These are phyloP conservation scores for Aquilaria agallochum DNA, from an alignment of 441 rosid genomes.

Conservation along the genomic window DNA sequence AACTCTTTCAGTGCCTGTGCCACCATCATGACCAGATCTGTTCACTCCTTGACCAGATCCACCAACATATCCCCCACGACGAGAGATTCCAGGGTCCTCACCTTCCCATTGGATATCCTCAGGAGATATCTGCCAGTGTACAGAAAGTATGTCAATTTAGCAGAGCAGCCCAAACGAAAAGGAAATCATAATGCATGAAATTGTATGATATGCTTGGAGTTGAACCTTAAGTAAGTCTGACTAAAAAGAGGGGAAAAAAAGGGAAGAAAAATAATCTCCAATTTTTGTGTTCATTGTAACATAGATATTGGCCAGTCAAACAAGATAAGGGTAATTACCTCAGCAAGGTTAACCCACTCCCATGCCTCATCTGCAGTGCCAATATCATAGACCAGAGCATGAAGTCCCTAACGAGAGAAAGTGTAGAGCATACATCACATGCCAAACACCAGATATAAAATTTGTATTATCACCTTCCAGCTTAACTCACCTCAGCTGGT, in stretches of 20 bases:
- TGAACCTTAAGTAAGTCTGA: too few species aligned
- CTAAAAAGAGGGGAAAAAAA: too few species aligned
- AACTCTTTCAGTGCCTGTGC: constrained; percentile 39
- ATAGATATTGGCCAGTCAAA: too few species aligned
- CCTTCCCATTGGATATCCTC: constrained; percentile 69
- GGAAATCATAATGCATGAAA: too few species aligned
- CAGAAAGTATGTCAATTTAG: not conserved
- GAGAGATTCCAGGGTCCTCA: constrained; percentile 47
- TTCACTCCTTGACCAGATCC: constrained; percentile 35
- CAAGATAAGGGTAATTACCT: constrained; percentile 24
- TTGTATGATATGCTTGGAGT: too few species aligned
- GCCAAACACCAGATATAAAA: constrained; percentile 10
- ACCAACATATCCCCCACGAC: constrained; percentile 37
- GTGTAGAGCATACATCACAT: constrained; percentile 4
- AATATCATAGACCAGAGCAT: constrained; percentile 53
- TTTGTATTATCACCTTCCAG: constrained; percentile 10
- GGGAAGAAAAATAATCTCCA: too few species aligned
- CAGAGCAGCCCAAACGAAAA: too few species aligned
- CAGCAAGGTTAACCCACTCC: constrained; percentile 66
- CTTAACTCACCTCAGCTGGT: constrained; percentile 40
- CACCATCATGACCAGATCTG: constrained; percentile 37
- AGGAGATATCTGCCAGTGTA: constrained; percentile 42
- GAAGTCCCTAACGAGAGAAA: constrained; percentile 36
- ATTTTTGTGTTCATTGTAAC: too few species aligned
- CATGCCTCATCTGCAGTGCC: constrained; percentile 48